Evolutionary conservation across 805 yeast genomes (phyloP).

Genomic region (Scheffersomyces stipitis): DNA sequence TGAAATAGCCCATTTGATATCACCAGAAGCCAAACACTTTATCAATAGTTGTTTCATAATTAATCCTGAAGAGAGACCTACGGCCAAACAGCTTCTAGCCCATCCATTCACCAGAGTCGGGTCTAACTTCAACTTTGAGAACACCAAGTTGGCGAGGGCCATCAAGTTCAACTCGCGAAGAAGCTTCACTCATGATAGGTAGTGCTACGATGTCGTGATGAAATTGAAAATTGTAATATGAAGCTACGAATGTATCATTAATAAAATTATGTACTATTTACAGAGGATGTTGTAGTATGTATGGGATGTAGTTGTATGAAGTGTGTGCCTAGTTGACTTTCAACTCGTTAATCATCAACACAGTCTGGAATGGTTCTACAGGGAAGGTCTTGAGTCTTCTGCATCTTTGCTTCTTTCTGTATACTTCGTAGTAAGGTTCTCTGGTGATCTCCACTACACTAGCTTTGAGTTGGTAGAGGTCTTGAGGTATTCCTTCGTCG

Average conservation of each 20-base stretch:
- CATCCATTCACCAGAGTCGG: slow-evolving; percentile 52
- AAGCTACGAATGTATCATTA: neutral
- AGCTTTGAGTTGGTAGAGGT: slow-evolving; percentile 64
- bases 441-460: slow-evolving; percentile 85
- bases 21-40: slow-evolving; percentile 66
- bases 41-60: slow-evolving; percentile 69
- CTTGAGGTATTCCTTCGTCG: slow-evolving; percentile 47
- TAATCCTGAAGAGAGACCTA: slow-evolving; percentile 85
- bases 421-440: slow-evolving; percentile 61
- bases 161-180: slow-evolving; percentile 39
- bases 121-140: slow-evolving; percentile 46
- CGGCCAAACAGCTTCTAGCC: slow-evolving; percentile 63
- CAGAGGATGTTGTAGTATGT: no score
- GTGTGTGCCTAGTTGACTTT: slow-evolving; percentile 44
- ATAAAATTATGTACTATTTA: no score
- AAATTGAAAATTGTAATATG: neutral
- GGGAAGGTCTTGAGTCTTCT: slow-evolving; percentile 73
- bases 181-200: slow-evolving; percentile 3
- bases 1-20: slow-evolving; percentile 68
- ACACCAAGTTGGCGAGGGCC: slow-evolving; percentile 55
- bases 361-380: slow-evolving; percentile 77
- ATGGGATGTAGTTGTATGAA: no score
- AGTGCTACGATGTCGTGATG: neutral
- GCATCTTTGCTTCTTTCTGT: slow-evolving; percentile 68
- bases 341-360: slow-evolving; percentile 73